Percentiles rank a stretch among this genome's conserved stretches.
These are phyloP conservation scores for Luffa acutangula DNA, from an alignment of 306 rosid species.

Conservation along the genomic window DNA sequence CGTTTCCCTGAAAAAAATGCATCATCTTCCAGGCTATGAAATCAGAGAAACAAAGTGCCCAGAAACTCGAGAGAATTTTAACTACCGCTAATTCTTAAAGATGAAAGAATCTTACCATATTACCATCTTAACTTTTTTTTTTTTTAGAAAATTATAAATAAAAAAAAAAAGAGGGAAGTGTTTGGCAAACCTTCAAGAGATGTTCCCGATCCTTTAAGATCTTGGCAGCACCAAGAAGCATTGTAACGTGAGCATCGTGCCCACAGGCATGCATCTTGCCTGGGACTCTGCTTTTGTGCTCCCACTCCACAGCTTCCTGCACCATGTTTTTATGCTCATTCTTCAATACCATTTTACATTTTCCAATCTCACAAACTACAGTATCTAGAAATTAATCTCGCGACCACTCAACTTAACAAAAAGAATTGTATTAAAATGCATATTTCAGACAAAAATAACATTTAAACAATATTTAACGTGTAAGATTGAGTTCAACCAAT, in stretches of 20 bases:
- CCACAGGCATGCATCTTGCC: slow-evolving; percentile 99
- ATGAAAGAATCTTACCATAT: not conserved
- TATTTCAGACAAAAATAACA: not conserved
- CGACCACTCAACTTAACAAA: not conserved
- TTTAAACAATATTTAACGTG: not conserved
- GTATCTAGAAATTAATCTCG: not conserved
- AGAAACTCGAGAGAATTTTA: not conserved
- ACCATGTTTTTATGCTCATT: not conserved
- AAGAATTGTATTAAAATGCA: not conserved
- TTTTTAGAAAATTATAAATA: not conserved
- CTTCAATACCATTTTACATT: not conserved
- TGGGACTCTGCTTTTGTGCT: slow-evolving; percentile 74
- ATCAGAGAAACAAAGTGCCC: not conserved
- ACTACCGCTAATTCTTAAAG: not conserved
- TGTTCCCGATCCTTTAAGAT: slow-evolving; percentile 77
- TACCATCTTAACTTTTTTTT: too few relatives aligned
- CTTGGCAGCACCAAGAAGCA: slow-evolving; percentile 93
- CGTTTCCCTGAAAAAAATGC: not conserved
- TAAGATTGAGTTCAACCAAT: not conserved
- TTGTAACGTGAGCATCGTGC: slow-evolving; percentile 96
- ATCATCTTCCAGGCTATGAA: not conserved
- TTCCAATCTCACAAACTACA: not conserved
- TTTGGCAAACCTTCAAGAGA: slow-evolving; percentile 53
- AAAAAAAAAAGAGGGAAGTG: not conserved
- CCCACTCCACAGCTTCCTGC: slow-evolving; percentile 82